Evolutionary conservation across 495 filamentous ascomycete species (phyloP), one percentile per base, ranked within the genome.

Genomic region (Penicillium maclennaniae): DNA sequence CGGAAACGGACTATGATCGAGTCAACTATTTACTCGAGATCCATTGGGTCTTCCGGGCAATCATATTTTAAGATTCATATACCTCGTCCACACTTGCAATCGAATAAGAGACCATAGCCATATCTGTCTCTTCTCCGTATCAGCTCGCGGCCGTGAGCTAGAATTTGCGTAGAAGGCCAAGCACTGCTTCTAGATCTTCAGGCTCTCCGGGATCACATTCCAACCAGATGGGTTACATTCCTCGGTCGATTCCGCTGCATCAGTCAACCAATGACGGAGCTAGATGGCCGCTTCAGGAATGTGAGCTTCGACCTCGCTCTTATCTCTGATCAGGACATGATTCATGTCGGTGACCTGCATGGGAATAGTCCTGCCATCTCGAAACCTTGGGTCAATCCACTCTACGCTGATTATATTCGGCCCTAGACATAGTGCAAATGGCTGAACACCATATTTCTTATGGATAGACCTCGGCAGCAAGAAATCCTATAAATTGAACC

Each of bases 171-270:
- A 23, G 42, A 40, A 14, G 8, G 3, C 8, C 6, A 20, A 15
- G n/a, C 15, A 28, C 10, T 34, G 16, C 7, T 26, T 38, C 23
- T 21, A 54, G 48, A 45, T 51, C 48, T 42, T 34, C 4, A 31
- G 39, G 25, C 25, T 17, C 9, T 38, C 15, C 26, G 27, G 48
- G 21, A 53, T 60, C 49, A 26, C 57, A 60, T 60, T 60, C 49
- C 53, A 43, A 39, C 41, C 15, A 34, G 45, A 43, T n/a, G 28
- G 46, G 54, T 61, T 58, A 42, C 54, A 61, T 61, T 61, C 58
- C 34, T 51, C 21, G 47, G 47, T 40, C 27, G 26, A 43, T 21
- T 16, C 20, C 16, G 6, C 50, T 47, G 41, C 36, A 47, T 60
- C 42, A 38, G 38, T 45, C 45, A 16, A 15, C 49, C 48, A 60